These are phyloP conservation scores for Tricladium varicosporioides DNA, from an alignment of 2,329 filamentous ascomycete species.

Conservation along the genomic window DNA sequence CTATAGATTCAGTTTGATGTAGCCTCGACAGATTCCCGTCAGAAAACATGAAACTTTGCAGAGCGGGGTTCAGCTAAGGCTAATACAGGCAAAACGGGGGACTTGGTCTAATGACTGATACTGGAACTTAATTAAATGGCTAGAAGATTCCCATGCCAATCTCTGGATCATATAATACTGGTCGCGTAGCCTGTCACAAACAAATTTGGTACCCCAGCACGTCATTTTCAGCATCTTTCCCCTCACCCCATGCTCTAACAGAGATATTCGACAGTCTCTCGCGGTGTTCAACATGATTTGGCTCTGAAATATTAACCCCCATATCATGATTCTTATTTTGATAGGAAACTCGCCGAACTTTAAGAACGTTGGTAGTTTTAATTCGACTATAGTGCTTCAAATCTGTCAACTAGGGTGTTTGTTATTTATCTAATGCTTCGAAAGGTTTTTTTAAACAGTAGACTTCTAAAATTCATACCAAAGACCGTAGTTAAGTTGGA, in stretches of 20 bases:
- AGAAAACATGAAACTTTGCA: too few relatives aligned
- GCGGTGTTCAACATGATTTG: slow-evolving; percentile 37
- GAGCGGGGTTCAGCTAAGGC: too few relatives aligned
- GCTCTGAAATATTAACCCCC: slow-evolving; percentile 43
- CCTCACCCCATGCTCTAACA: slow-evolving; percentile 4
- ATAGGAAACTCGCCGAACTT: slow-evolving; percentile 8
- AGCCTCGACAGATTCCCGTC: not conserved
- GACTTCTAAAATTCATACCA: too few relatives aligned
- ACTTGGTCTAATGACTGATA: too few relatives aligned
- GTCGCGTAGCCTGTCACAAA: not conserved
- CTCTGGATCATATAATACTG: too few relatives aligned
- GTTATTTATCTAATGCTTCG: too few relatives aligned
- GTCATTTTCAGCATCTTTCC: not conserved
- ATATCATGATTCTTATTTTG: slow-evolving; percentile 37
- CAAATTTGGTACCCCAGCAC: not conserved
- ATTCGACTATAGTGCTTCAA: not conserved
- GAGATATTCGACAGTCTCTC: slow-evolving; percentile 4
- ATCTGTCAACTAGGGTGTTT: too few relatives aligned
- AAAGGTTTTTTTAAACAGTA: too few relatives aligned
- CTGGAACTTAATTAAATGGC: too few relatives aligned
- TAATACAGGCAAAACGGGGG: too few relatives aligned
- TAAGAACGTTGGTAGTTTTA: not conserved
- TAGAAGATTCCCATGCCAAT: too few relatives aligned
- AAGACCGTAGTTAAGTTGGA: too few relatives aligned
- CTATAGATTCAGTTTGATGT: not conserved